Evolutionary conservation across 805 yeast genomes (phyloP), one percentile per base, ranked within the genome.

Genomic region (Ogataea dorogensis): DNA sequence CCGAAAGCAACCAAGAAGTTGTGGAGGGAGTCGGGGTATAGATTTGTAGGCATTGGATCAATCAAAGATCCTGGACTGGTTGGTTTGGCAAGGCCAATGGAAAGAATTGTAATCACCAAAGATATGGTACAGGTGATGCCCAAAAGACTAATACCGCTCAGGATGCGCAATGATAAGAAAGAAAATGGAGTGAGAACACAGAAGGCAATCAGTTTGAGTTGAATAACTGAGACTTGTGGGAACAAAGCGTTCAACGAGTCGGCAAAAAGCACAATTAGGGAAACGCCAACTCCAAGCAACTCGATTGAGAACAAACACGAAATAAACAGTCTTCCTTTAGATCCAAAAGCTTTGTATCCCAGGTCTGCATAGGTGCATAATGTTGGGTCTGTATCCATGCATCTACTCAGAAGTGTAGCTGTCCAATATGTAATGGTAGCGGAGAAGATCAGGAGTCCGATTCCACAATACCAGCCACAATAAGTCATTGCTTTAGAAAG

Each of bases 301-400:
- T 88, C 96, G 26, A 85, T 49, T 1, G 91, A 80, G 54, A 88
- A 87, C 10, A 87, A 53, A 10, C 79, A 47, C 2, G 95, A 84
- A 20, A 88, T 83, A 22, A 82, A 57, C 3, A 85, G 67, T 50
- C 95, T 73, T 2, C 93, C 95, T 20, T 67, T 67, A 2, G 82
- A 65, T 1, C 96, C 96, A 54, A 81, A 86, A 0, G 89, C 84
- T n/a, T 86, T 85, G 50, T 76, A 81, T 3, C 94, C 95, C 31
- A 88, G 68, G 63, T 88, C 96, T 0, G 95, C 94, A 58, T 87
- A 88, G 0, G 96, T 84, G 69, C 82, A 79, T 35, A 87, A 63
- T 0, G 93, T 80, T 11, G 75, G 80, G 61, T 87, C 93, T 1
- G 87, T 81, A 44, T 81, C 87, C 71, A 87, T 71, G 46, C 95